A percentile compares a stretch with the other conserved stretches of the same genome.
Conservation (phyloP, 192 early-diverging fungal species). For the Mortierella alpina region DNA sequence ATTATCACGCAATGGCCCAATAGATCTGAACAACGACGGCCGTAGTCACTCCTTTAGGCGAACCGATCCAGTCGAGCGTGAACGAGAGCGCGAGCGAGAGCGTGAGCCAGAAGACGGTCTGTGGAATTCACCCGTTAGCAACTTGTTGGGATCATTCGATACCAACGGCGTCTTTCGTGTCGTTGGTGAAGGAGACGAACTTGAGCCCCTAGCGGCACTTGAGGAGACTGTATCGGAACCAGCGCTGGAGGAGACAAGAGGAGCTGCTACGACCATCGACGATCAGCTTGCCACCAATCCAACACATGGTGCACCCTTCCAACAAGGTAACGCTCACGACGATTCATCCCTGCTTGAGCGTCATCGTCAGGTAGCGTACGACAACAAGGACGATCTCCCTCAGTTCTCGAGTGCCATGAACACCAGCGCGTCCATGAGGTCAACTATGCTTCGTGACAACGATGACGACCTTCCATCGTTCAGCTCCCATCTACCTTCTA, state of each 20-base stretch:
- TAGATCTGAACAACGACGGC: conserved; percentile 39
- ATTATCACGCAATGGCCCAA: conserved; percentile 2
- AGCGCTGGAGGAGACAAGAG: neutral
- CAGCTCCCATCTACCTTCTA: neutral
- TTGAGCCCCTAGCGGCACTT: conserved; percentile 44
- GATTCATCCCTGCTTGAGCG: neutral
- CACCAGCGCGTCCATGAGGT: neutral
- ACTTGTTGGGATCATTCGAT: conserved; percentile 74
- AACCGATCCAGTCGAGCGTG: conserved; percentile 32
- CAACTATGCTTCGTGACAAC: conserved; percentile 12
- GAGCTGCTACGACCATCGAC: neutral
- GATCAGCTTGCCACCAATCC: conserved; percentile 5
- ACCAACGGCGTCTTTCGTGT: conserved; percentile 76
- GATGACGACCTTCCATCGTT: conserved; percentile 29
- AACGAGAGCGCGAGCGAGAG: conserved; percentile 34
- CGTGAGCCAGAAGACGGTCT: conserved; percentile 54
- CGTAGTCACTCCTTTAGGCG: conserved; percentile 47
- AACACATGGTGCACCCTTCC: neutral
- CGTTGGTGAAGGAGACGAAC: conserved; percentile 56
- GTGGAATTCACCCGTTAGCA: conserved; percentile 65
- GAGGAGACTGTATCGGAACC: conserved; percentile 17
- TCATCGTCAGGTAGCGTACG: neutral
- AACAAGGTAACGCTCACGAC: too few species aligned
- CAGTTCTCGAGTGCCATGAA: conserved; percentile 15
- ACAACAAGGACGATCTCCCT: neutral